phyloP scores from a whole-genome alignment of 2,329 filamentous ascomycete species.

The Penicillium thymicola region DNA sequence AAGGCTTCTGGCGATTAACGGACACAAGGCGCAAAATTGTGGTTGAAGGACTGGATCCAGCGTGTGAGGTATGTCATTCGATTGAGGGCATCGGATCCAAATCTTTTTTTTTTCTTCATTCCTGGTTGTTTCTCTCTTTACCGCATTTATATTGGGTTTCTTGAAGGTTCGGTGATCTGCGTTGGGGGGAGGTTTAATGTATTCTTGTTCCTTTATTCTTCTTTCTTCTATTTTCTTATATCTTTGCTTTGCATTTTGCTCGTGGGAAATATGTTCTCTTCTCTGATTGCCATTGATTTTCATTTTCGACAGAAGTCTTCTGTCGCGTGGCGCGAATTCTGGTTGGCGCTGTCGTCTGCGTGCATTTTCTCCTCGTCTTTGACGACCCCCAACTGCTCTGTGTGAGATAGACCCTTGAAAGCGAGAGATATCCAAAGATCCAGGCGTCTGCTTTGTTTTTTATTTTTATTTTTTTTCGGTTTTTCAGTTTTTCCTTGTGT shows the following conservation, averaged over 20 bases:
- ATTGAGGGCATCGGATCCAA: slow-evolving; percentile 10
- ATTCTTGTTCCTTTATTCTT: slow-evolving; percentile 24
- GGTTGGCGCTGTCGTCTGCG: slow-evolving; percentile 36
- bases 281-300: slow-evolving; percentile 11
- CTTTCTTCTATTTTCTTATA: slow-evolving; percentile 1
- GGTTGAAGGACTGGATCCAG: slow-evolving; percentile 17
- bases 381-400: slow-evolving; percentile 30
- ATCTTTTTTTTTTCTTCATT: slow-evolving; percentile 15
- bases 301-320: slow-evolving; percentile 20
- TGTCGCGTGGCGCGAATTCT: slow-evolving; percentile 34
- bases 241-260: slow-evolving; percentile 14
- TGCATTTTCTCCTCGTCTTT: slow-evolving; percentile 30
- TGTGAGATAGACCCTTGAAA: slow-evolving; percentile 39
- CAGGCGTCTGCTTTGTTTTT: slow-evolving; percentile 30
- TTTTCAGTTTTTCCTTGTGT: slow-evolving; percentile 10
- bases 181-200: slow-evolving; percentile 23
- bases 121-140: slow-evolving; percentile 16
- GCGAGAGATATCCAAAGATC: slow-evolving; percentile 42
- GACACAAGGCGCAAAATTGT: slow-evolving; percentile 39
- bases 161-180: slow-evolving; percentile 23
- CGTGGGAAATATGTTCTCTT: slow-evolving; percentile 12
- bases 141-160: slow-evolving; percentile 20
- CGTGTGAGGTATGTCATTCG: slow-evolving; percentile 10
- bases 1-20: slow-evolving; percentile 41
- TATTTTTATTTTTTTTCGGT: background rate